Conservation (phyloP, 2,329 filamentous ascomycete species). For the Didymella exigua region DNA sequence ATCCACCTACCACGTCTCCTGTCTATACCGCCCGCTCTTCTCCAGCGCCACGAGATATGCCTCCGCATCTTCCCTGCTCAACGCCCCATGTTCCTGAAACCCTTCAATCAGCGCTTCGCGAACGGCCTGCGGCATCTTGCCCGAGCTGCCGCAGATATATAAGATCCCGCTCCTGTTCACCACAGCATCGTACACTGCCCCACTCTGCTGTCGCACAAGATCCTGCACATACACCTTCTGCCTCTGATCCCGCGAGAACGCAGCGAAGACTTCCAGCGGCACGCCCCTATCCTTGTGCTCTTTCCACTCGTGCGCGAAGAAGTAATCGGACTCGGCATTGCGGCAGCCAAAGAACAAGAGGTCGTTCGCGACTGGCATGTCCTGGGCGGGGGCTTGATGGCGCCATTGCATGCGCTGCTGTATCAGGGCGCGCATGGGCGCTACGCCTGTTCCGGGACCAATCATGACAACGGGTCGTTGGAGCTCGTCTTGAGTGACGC, state of each 20-base stretch:
- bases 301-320: constrained; percentile 79
- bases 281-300: constrained; percentile 49
- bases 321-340: constrained; percentile 75
- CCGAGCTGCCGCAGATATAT: constrained; percentile 66
- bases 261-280: constrained; percentile 62
- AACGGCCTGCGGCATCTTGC: constrained; percentile 73
- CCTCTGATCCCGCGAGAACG: constrained; percentile 70
- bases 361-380: constrained; percentile 22
- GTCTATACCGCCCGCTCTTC: constrained; percentile 66
- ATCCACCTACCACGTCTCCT: constrained; percentile 69
- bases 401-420: constrained; percentile 66
- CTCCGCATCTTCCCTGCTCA: constrained; percentile 59
- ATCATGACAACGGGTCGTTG: constrained; percentile 73
- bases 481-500: constrained; percentile 48
- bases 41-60: constrained; percentile 63
- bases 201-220: constrained; percentile 58
- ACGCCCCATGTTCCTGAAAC: constrained; percentile 53
- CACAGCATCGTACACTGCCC: constrained; percentile 59
- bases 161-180: constrained; percentile 59
- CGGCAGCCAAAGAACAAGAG: constrained; percentile 86
- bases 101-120: constrained; percentile 69
- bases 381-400: constrained; percentile 18
- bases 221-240: constrained; percentile 73
- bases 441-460: constrained; percentile 84
- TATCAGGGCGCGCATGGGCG: constrained; percentile 81